These are phyloP conservation scores for Penstemon barbatus DNA, from an alignment of 257 asterid species.

Conservation along the genomic window DNA sequence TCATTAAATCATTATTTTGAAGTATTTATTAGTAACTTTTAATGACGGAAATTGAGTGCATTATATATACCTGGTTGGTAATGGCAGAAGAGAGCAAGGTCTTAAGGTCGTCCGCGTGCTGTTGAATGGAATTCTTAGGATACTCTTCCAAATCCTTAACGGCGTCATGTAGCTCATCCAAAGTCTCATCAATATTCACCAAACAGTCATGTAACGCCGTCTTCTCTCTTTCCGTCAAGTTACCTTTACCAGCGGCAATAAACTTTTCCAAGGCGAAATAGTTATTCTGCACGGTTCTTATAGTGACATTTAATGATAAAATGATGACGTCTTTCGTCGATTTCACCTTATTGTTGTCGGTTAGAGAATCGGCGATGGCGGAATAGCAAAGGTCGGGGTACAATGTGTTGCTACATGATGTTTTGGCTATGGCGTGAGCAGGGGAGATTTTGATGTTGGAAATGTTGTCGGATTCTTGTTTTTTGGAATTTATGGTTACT, in stretches of 20 bases:
- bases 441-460: conserved; percentile 29
- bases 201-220: conserved; percentile 69
- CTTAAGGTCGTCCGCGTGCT: conserved; percentile 73
- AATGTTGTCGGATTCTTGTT: conserved; percentile 10
- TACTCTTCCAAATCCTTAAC: conserved; percentile 47
- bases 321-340: conserved; percentile 53
- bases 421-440: conserved; percentile 43
- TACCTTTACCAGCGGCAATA: conserved; percentile 17
- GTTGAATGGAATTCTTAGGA: conserved; percentile 54
- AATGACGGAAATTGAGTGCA: too few species aligned
- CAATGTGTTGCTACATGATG: conserved; percentile 51
- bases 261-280: conserved; percentile 40
- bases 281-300: conserved; percentile 38
- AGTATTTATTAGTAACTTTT: too few species aligned
- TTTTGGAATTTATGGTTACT: conserved; percentile 19
- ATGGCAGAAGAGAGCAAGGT: conserved; percentile 75
- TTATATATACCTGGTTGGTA: conserved; percentile 55
- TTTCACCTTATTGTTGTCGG: conserved; percentile 30
- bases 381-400: conserved; percentile 67
- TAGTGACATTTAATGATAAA: conserved; percentile 50
- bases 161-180: conserved; percentile 66
- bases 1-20: too few species aligned
- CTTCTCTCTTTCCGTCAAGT: conserved; percentile 51
- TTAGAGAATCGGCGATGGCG: conserved; percentile 42
- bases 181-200: conserved; percentile 55